Conservation (phyloP, 768 basidiomycete species). For the Porpolomopsis calyptriformis region DNA sequence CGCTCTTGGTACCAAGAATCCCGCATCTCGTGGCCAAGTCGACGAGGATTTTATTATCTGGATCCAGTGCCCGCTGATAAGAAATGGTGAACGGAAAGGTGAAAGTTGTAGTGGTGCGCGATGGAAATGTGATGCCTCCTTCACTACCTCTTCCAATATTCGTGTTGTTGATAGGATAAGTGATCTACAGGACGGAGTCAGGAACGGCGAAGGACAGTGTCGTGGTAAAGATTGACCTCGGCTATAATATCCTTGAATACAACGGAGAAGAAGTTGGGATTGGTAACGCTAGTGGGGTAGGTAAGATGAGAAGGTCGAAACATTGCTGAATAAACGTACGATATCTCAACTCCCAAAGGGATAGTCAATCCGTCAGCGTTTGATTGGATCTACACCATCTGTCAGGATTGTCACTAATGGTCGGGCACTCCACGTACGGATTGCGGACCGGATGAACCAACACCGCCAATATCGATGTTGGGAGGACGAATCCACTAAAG, state of each 20-base stretch:
- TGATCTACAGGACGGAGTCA: constrained; percentile 33
- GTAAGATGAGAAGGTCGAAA: constrained; percentile 4
- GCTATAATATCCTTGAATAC: constrained; percentile 55
- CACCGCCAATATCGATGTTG: constrained; percentile 45
- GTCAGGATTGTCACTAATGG: background rate
- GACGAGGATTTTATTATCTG: constrained; percentile 40
- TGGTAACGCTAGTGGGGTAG: constrained; percentile 51
- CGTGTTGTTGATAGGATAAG: constrained; percentile 67
- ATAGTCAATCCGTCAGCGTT: constrained; percentile 40
- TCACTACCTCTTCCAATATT: constrained; percentile 53
- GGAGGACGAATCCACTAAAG: constrained; percentile 71
- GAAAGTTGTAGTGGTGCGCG: constrained; percentile 51
- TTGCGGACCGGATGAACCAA: constrained; percentile 33
- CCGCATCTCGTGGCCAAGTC: constrained; percentile 61
- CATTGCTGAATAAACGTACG: constrained; percentile 32
- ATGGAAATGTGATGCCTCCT: constrained; percentile 35
- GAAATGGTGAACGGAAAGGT: constrained; percentile 65
- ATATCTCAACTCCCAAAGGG: constrained; percentile 55
- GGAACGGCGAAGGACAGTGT: background rate
- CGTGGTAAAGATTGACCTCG: constrained; percentile 28
- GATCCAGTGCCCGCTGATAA: constrained; percentile 47
- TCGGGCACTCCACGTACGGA: constrained; percentile 26
- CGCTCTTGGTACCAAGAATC: constrained; percentile 26
- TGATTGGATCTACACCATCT: constrained; percentile 21
- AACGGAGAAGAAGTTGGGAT: constrained; percentile 74